phyloP scores from a whole-genome alignment of 2,329 filamentous ascomycete genomes.

The Sphaerostilbella broomeana region DNA sequence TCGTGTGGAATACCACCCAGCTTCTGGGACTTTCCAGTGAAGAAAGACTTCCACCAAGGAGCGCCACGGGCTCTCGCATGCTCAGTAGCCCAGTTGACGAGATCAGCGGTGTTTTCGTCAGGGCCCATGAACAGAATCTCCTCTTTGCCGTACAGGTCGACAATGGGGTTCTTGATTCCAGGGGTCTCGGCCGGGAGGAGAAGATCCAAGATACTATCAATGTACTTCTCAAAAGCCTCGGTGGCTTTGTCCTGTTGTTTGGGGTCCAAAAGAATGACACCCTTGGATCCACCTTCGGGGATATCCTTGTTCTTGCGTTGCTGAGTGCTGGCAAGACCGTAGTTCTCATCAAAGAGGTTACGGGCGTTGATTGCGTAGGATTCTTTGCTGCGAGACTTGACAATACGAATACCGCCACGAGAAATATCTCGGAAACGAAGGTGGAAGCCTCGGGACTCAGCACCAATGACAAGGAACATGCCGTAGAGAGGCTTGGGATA shows the following conservation, averaged over 20 bases:
- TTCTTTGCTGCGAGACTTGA: constrained; percentile 95
- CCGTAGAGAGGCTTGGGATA: constrained; percentile 92
- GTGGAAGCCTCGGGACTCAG: constrained; percentile 95
- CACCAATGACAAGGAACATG: constrained; percentile 98
- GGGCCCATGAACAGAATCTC: constrained; percentile 99
- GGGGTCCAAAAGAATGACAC: constrained; percentile 88
- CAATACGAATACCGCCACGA: constrained; percentile 93
- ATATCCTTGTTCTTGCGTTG: constrained; percentile 99
- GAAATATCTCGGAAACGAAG: constrained; percentile 95
- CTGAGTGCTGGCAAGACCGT: constrained; percentile 95
- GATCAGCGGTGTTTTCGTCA: constrained; percentile 95
- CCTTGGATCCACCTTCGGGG: constrained; percentile 95
- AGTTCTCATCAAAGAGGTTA: constrained; percentile 97
- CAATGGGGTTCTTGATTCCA: constrained; percentile 97
- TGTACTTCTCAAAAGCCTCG: constrained; percentile 98
- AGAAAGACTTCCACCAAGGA: constrained; percentile 99
- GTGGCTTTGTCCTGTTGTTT: constrained; percentile 88
- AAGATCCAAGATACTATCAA: constrained; percentile 95
- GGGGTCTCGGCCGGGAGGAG: constrained; percentile 83
- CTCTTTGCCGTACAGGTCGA: constrained; percentile 88
- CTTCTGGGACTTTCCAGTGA: constrained; percentile 95
- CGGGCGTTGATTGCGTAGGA: constrained; percentile 94
- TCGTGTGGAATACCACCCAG: constrained; percentile 96
- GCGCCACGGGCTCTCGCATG: constrained; percentile 82
- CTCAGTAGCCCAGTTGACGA: constrained; percentile 98